Percentiles rank a stretch among this genome's conserved stretches.
phyloP scores from a whole-genome alignment of 1,284 basidiomycete genomes.

The Coniferiporia weirii region DNA sequence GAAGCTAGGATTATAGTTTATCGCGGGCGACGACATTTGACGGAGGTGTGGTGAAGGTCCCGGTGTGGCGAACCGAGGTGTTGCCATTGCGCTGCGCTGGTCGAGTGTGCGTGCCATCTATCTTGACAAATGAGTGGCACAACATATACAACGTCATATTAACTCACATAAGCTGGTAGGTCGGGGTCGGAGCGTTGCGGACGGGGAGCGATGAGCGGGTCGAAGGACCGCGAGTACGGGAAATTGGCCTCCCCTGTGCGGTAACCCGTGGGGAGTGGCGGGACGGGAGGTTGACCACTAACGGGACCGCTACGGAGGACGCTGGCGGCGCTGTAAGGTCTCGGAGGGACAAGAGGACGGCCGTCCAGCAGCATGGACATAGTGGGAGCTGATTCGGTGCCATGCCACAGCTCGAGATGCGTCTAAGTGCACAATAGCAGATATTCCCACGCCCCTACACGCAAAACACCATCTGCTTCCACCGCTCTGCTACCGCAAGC shows the following conservation, averaged over 20 bases:
- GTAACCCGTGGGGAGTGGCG: conserved; percentile 38
- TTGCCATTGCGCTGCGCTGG: conserved; percentile 30
- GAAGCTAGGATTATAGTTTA: conserved; percentile 21
- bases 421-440: neutral
- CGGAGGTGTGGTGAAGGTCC: conserved; percentile 17
- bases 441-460: neutral
- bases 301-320: neutral
- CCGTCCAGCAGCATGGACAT: neutral
- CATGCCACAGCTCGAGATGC: neutral
- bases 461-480: too few relatives aligned
- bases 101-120: conserved; percentile 65
- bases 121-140: conserved; percentile 7
- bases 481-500: too few relatives aligned
- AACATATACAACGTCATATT: conserved; percentile 14
- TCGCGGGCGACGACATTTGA: conserved; percentile 19
- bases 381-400: neutral
- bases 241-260: conserved; percentile 16
- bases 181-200: conserved; percentile 58
- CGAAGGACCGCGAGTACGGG: conserved; percentile 43
- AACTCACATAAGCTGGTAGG: conserved; percentile 55
- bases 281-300: conserved; percentile 30
- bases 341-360: neutral
- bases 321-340: conserved; percentile 5
- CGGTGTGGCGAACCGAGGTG: conserved; percentile 11
- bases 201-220: conserved; percentile 62